A percentile compares a stretch with the other conserved stretches of the same genome.
phyloP scores from a whole-genome alignment of 108 stramenopile species.

The Cyclotella distinguenda region DNA sequence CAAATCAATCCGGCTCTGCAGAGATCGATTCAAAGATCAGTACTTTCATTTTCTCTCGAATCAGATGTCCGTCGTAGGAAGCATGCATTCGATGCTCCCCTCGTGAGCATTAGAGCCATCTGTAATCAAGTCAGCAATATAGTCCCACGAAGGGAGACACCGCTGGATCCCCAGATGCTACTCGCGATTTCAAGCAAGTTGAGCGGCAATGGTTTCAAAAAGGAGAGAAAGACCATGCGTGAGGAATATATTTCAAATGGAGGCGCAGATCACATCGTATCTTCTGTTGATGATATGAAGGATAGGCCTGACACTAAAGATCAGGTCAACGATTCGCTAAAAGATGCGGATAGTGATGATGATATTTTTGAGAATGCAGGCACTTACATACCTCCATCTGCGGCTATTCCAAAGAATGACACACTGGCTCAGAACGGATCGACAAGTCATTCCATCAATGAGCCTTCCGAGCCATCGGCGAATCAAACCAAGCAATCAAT shows the following conservation, averaged over 20 bases:
- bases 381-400: conserved; percentile 50
- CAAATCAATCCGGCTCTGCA: conserved; percentile 26
- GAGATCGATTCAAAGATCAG: conserved; percentile 40
- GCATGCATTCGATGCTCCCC: conserved; percentile 39
- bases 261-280: too few species aligned
- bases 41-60: conserved; percentile 37
- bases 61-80: conserved; percentile 30
- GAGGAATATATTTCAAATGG: too few species aligned
- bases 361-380: conserved; percentile 77
- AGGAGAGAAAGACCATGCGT: too few species aligned
- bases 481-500: conserved; percentile 26
- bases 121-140: neutral
- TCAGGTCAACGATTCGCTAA: too few species aligned
- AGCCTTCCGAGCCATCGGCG: neutral
- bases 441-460: neutral
- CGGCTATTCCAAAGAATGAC: neutral
- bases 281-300: too few species aligned
- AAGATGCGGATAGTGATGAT: conserved; percentile 53
- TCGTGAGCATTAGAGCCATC: conserved; percentile 15
- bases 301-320: too few species aligned
- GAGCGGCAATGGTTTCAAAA: neutral
- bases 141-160: conserved; percentile 3
- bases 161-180: conserved; percentile 33
- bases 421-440: neutral
- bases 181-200: conserved; percentile 26